phyloP scores from a whole-genome alignment of 2,329 filamentous ascomycete species.

The Capronia americana region DNA sequence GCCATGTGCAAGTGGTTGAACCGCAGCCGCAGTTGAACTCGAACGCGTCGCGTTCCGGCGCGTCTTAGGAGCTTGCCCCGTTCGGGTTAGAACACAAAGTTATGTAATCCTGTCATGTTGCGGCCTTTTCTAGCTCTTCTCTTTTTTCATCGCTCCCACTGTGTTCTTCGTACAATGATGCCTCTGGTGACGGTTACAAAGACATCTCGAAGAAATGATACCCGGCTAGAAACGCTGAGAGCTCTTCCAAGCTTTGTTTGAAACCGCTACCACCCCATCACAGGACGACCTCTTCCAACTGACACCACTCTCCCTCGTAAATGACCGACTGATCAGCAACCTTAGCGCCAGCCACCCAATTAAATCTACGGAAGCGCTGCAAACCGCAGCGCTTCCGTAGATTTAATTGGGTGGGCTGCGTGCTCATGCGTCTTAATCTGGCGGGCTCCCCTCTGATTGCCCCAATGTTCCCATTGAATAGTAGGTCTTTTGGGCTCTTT shows the following conservation, averaged over 20 bases:
- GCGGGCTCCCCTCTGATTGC: too few species aligned
- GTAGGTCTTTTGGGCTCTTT: too few species aligned
- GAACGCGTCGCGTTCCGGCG: neutral
- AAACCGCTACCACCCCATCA: too few species aligned
- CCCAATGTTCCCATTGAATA: too few species aligned
- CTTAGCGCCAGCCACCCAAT: too few species aligned
- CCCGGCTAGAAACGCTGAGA: neutral
- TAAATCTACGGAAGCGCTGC: too few species aligned
- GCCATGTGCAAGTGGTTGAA: neutral
- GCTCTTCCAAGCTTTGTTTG: neutral
- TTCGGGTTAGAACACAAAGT: neutral
- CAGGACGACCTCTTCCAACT: neutral
- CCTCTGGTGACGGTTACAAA: neutral
- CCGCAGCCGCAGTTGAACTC: neutral
- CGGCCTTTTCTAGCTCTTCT: neutral
- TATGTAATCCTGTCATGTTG: neutral
- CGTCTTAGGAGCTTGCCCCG: neutral
- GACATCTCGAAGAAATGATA: neutral
- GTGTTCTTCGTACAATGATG: neutral
- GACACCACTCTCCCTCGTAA: neutral
- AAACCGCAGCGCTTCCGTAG: too few species aligned
- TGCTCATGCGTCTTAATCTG: too few species aligned
- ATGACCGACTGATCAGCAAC: too few species aligned
- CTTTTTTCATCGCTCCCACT: neutral
- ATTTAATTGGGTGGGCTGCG: too few species aligned